These are phyloP conservation scores for Irpex sp. DNA, from an alignment of 1,284 basidiomycete species.

Conservation along the genomic window DNA sequence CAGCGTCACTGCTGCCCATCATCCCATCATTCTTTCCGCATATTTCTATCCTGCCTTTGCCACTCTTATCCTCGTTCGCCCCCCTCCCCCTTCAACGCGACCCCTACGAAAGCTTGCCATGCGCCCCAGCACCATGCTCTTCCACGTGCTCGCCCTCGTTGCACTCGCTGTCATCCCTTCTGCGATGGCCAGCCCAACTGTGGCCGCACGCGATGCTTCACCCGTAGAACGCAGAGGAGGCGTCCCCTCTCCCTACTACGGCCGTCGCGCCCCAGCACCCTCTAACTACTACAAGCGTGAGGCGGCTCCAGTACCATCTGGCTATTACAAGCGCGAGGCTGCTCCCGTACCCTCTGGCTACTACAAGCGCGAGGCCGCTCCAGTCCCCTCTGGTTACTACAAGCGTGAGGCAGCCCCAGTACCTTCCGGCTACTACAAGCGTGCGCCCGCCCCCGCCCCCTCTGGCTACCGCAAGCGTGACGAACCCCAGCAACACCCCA, in stretches of 20 bases:
- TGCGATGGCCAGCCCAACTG: slow-evolving; percentile 11
- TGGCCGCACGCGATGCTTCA: slow-evolving; percentile 7
- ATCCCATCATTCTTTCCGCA: not conserved
- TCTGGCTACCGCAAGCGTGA: slow-evolving; percentile 7
- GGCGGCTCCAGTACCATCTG: not conserved
- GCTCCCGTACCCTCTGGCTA: not conserved
- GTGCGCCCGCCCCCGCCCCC: not conserved
- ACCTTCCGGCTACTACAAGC: not conserved
- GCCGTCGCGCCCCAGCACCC: not conserved
- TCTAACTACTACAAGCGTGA: not conserved
- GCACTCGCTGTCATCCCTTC: slow-evolving; percentile 10
- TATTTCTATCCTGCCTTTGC: not conserved
- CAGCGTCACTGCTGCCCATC: not conserved
- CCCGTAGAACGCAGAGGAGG: not conserved
- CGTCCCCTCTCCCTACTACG: not conserved
- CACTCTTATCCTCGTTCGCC: not conserved
- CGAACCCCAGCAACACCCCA: slow-evolving; percentile 16
- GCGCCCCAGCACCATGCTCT: slow-evolving; percentile 4
- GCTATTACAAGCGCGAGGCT: slow-evolving; percentile 4
- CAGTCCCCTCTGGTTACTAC: slow-evolving; percentile 5
- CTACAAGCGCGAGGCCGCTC: not conserved
- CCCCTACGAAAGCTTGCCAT: not conserved
- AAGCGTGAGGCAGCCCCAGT: not conserved
- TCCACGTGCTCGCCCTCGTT: slow-evolving; percentile 8
- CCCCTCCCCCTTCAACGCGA: not conserved